Percentiles rank a stretch among this genome's conserved stretches.
phyloP scores from a whole-genome alignment of 192 early-diverging fungal genomes.

The Coemansia sp. region DNA sequence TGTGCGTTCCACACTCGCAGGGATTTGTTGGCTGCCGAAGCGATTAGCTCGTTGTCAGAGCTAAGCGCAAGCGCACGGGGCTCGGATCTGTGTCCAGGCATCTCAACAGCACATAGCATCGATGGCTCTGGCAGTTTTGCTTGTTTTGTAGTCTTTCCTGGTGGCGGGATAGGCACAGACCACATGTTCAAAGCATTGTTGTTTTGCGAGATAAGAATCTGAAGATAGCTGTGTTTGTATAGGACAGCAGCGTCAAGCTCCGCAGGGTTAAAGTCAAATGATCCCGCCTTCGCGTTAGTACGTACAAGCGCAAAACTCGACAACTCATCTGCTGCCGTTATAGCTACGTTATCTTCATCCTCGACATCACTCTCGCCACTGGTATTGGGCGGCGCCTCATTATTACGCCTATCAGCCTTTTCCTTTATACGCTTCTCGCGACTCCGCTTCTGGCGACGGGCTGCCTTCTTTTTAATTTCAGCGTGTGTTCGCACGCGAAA shows the following conservation, averaged over 20 bases:
- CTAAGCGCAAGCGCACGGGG: conserved; percentile 87
- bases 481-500: conserved; percentile 75
- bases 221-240: conserved; percentile 32
- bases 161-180: conserved; percentile 58
- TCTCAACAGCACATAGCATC: conserved; percentile 70
- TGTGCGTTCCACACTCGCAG: conserved; percentile 91
- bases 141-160: conserved; percentile 61
- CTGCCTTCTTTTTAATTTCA: conserved; percentile 83
- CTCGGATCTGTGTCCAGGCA: conserved; percentile 88
- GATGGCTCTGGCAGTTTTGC: conserved; percentile 67
- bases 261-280: conserved; percentile 55
- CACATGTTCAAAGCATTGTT: conserved; percentile 88
- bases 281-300: conserved; percentile 75
- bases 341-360: conserved; percentile 16
- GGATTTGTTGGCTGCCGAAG: conserved; percentile 77
- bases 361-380: conserved; percentile 9
- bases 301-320: conserved; percentile 70
- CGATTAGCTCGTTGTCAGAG: conserved; percentile 82
- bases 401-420: conserved; percentile 38
- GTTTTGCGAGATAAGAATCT: conserved; percentile 70
- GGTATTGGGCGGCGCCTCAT: conserved; percentile 31
- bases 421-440: conserved; percentile 69
- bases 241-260: conserved; percentile 24
- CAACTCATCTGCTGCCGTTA: conserved; percentile 78
- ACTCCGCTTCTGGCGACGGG: conserved; percentile 73